Evolutionary conservation across 371 early-diverging fungal species (phyloP), one percentile per base, ranked within the genome.

Genomic region (Enterospora canceri): DNA sequence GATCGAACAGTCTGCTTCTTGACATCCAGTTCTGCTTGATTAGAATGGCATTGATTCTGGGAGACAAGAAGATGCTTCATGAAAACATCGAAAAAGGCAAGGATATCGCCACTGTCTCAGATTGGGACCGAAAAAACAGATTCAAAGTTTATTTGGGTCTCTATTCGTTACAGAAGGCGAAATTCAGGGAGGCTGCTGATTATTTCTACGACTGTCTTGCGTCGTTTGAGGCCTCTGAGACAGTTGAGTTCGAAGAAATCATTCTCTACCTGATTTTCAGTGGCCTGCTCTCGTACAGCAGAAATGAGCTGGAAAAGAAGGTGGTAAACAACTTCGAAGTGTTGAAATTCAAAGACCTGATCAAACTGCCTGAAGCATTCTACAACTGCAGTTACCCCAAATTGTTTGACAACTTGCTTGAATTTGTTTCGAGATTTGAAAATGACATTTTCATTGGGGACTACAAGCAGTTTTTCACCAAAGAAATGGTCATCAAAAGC

Each of bases 111-210:
- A 88, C 89, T 79, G 94, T 93, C 35, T 93, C 95, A 28, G 99
- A 97, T 83, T 98, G 99, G 99, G 97, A 95, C 82, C 86, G 96
- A 69, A 87, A 93, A 68, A 98, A 98, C 83, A 86, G 94, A 62
- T 85, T 94, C 48, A 95, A 95, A 84, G 94, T 93, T 0, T 92
- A 95, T 74, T 88, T 94, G 73, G 94, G 91, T 58, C 83, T 93
- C 24, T 91, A 89, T 83, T 76, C 85, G 70, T 85, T 94, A 83
- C 87, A 90, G 21, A 86, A 87, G 68, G 87, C 94, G 57, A 87
- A 95, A 79, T 97, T 95, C 80, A 88, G 90, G 75, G 87, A 86
- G 12, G 91, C 93, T 0, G 86, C 90, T 12, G 77, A 84, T 51
- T 83, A 89, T 58, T 89, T 96, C 60, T 82, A 91, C 68, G 95